Evolutionary conservation across 2,329 filamentous ascomycete species (phyloP), one percentile per base, ranked within the genome.

Genomic region (Fusarium sp.): DNA sequence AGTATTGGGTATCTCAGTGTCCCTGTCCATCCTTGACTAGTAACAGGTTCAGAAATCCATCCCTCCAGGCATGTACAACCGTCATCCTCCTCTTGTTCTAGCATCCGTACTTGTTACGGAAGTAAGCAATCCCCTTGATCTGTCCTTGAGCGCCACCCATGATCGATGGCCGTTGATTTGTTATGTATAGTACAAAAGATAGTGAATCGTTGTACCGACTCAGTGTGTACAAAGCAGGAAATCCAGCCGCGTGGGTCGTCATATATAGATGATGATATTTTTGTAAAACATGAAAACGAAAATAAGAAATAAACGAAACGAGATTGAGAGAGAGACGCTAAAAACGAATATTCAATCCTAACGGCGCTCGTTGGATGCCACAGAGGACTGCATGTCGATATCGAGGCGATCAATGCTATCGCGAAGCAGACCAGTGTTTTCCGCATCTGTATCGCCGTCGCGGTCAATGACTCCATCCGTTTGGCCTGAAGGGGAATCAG

Each of bases 341-440:
- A 54, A 61, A 47, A 3, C 45, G 47, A 57, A 55, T 45, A 58
- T 36, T 63, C 35, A 14, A 36, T 65, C 50, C 36, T 65, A 45
- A 27, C 66, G 62, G 39, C 38, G 53, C 32, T 66, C 60, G 27
- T 52, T 63, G 19, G 43, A 21, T 23, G 53, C 35, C 23, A 55
- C 42, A 53, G 67, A 51, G 25, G 66, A 17, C 14, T 71, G 70
- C 6, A 74, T 66, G 35, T 77, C 78, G 31, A 74, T 73, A 17
- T 78, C 76, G 6, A 62, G 62, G 11, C 68, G 67, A 36, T 78
- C 78, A 33, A 72, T 66, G 44, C 74, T 76, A 9, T 76, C 74
- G 11, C 75, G 74, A 36, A 85, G 71, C 25, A 85, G 72, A 1
- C 79, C 80, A 2, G 76, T 76, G 7, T 72, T 71, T 38, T 85